Percentiles rank a stretch among this genome's conserved stretches.
Conservation (phyloP, 2,329 filamentous ascomycete species). For the Bretziella fagacearum region DNA sequence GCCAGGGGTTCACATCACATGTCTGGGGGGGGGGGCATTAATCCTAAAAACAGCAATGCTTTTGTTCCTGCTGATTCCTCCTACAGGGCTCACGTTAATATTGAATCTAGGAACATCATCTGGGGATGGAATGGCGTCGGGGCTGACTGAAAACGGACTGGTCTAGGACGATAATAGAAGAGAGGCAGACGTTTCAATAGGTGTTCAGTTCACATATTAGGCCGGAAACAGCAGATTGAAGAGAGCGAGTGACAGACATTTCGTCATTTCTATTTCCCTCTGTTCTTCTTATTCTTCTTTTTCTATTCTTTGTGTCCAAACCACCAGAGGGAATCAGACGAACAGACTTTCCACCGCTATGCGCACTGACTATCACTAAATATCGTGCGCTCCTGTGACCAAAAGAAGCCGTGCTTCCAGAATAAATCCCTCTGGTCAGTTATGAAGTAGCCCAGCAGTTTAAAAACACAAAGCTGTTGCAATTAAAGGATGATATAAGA, state of each 20-base stretch:
- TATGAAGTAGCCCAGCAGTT: not conserved
- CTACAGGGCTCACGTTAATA: not conserved
- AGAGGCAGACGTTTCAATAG: no score
- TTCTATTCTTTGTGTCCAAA: no score
- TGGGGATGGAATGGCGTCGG: not conserved
- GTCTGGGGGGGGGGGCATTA: not conserved
- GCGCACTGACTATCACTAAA: not conserved
- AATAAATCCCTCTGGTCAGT: slow-evolving; percentile 2
- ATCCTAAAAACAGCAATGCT: not conserved
- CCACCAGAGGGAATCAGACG: no score
- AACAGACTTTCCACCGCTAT: not conserved
- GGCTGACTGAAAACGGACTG: not conserved
- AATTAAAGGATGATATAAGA: not conserved
- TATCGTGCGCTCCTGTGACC: not conserved
- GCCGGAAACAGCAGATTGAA: no score
- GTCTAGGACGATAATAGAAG: not conserved
- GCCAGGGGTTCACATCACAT: not conserved
- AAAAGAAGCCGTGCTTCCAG: not conserved
- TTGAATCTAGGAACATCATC: not conserved
- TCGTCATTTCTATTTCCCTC: no score
- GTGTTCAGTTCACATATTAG: no score
- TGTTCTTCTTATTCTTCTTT: no score
- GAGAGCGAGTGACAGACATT: no score
- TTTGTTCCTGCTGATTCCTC: not conserved
- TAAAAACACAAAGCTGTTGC: no score